Evolutionary conservation across 2,329 filamentous ascomycete genomes (phyloP).

Genomic region (Plectosphaerella cucumerina): DNA sequence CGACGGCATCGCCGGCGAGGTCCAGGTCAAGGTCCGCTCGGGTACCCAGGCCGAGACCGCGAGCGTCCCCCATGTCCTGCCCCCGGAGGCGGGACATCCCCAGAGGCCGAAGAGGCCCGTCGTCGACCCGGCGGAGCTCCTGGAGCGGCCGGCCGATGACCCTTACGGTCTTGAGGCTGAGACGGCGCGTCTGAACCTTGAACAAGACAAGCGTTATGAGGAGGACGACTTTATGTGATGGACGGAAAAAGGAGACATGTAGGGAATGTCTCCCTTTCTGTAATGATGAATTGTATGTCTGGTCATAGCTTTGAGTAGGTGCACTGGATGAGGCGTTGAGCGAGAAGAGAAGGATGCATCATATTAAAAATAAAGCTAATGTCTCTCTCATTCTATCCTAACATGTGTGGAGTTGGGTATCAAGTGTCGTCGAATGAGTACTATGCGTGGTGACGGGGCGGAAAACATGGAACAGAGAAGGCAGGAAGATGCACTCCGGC

Average conservation of each 20-base stretch:
- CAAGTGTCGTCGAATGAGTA: slow-evolving; percentile 3
- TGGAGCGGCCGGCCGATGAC: slow-evolving; percentile 13
- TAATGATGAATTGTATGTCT: no score
- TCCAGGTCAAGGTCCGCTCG: slow-evolving; percentile 48
- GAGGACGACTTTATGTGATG: slow-evolving; percentile 44
- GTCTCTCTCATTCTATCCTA: no score
- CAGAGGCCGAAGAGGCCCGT: neutral
- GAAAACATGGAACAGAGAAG: slow-evolving; percentile 1
- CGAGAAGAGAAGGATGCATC: neutral
- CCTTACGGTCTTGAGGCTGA: slow-evolving; percentile 37
- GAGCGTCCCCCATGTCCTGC: slow-evolving; percentile 1
- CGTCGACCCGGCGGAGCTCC: slow-evolving; percentile 11
- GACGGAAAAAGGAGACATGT: slow-evolving; percentile 3
- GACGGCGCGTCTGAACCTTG: slow-evolving; percentile 36
- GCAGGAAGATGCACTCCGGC: neutral
- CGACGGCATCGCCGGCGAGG: slow-evolving; percentile 52
- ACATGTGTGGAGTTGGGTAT: slow-evolving; percentile 12
- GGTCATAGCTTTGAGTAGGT: no score
- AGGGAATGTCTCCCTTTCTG: no score
- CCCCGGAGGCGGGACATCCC: neutral
- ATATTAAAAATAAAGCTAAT: slow-evolving; percentile 1
- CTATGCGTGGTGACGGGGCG: slow-evolving; percentile 2
- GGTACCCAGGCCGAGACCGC: neutral
- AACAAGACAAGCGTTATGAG: slow-evolving; percentile 23
- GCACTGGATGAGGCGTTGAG: no score